Base-by-base conservation (phyloP, 371 early-diverging fungal genomes). In the Mucor piriformis region DNA sequence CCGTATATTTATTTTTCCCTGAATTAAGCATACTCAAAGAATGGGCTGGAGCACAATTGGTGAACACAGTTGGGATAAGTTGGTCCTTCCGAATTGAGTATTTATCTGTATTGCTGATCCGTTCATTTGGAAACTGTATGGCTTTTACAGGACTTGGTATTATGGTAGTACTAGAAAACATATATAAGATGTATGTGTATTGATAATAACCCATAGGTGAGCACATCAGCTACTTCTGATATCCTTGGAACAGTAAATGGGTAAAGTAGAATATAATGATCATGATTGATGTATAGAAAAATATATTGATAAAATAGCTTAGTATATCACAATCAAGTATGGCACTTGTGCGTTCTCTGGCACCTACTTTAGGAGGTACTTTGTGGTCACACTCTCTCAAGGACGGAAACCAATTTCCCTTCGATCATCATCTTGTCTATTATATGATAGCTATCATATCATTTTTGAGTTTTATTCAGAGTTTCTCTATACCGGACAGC, bases 211-310 rank as follows among this genome's bases (percentile, higher is more conserved):
- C 3, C 35, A 21, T 42, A 82, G 83, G 63, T 85, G 44, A 87
- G 77, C 47, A 87, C 86, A 53, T 82, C 86, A 0, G 84, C 89
- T 5, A 69, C 77, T 8, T 55, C 74, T 12, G 77, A 74, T 24
- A 63, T 79, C 11, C 72, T 92, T 20, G 91, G 91, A 0, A 79
- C 79, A 1, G 88, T 92, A 12, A 90, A 90, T 51, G 90, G 89
- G 73, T 73, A 67, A 42, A 18, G 10, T 38, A 10, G 11, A 12
- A 20, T 12, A 18, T 42, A 2, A 4, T 21, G 3, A n/a, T n/a
- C n/a, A n/a, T n/a, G n/a, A n/a, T n/a, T n/a, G n/a, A 8, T 27
- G 8, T 18, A 16, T 50, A n/a, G n/a, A n/a, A 7, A 33, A 29
- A 23, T 23, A 32, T n/a, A n/a, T 15, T 16, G 10, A 53, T 7